phyloP scores from a whole-genome alignment of 139 green algal genomes.

The Penium margaritaceum region DNA sequence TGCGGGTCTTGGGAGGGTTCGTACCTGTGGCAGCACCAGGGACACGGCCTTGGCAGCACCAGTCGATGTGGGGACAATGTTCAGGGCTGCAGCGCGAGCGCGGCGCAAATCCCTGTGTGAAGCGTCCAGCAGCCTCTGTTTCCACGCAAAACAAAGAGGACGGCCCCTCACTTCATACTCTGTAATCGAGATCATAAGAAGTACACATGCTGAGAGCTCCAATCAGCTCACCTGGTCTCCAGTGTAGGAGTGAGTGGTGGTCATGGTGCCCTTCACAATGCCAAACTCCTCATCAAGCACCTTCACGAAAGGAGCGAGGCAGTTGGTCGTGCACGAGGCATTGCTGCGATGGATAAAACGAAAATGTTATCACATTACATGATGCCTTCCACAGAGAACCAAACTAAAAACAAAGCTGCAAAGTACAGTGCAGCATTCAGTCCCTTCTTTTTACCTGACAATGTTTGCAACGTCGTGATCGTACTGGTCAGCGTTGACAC shows the following conservation, averaged over 20 bases:
- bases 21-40: conserved; percentile 76
- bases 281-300: conserved; percentile 57
- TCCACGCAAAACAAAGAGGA: too few relatives aligned
- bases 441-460: too few relatives aligned
- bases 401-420: too few relatives aligned
- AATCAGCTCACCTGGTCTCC: too few relatives aligned
- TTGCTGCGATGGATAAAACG: too few relatives aligned
- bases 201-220: too few relatives aligned
- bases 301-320: conserved; percentile 61
- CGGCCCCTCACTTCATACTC: too few relatives aligned
- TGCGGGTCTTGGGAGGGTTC: too few relatives aligned
- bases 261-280: conserved; percentile 61
- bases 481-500: conserved; percentile 88
- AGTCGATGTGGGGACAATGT: conserved; percentile 98
- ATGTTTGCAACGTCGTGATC: conserved; percentile 60
- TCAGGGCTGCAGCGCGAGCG: conserved; percentile 88
- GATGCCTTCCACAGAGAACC: too few relatives aligned
- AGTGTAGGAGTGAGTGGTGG: conserved; percentile 63
- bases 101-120: conserved; percentile 94
- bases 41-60: conserved; percentile 95
- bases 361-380: too few relatives aligned
- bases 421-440: too few relatives aligned
- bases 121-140: conserved; percentile 94
- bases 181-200: too few relatives aligned
- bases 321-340: conserved; percentile 64